These are phyloP conservation scores for Scorias spongiosa DNA, from an alignment of 2,329 filamentous ascomycete genomes.

Conservation along the genomic window DNA sequence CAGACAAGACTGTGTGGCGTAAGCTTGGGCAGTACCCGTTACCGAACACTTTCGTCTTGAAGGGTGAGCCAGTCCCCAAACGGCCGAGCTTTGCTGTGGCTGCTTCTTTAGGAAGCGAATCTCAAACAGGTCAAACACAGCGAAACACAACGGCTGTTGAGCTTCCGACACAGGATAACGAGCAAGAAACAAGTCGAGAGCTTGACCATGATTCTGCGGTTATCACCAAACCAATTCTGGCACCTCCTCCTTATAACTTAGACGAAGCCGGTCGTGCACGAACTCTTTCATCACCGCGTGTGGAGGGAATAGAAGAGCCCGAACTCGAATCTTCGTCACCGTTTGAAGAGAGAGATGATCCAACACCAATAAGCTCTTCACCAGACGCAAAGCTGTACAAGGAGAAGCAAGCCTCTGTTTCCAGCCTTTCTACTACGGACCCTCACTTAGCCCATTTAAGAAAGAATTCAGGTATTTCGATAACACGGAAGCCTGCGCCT, in stretches of 20 bases:
- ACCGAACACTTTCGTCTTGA: conserved; percentile 5
- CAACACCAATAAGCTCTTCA: background rate
- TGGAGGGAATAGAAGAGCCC: background rate
- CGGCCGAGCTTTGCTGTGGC: background rate
- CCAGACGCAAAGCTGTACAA: background rate
- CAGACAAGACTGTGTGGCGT: conserved; percentile 5
- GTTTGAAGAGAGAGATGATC: background rate
- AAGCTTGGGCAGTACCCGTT: conserved; percentile 7
- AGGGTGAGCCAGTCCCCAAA: background rate
- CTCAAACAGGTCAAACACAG: background rate
- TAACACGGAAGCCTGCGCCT: background rate
- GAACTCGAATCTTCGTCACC: background rate
- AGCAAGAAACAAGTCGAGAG: background rate
- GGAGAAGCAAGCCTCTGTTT: background rate
- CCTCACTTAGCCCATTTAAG: background rate
- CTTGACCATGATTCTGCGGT: background rate
- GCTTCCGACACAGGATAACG: background rate
- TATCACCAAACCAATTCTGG: background rate
- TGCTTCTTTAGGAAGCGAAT: background rate
- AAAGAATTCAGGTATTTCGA: background rate
- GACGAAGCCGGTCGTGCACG: background rate
- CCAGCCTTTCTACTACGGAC: background rate
- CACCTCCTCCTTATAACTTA: background rate
- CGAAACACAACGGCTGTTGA: background rate
- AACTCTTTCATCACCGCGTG: background rate